phyloP scores from a whole-genome alignment of 176 grass and related monocot genomes.

The Rhynchospora tenuis region DNA sequence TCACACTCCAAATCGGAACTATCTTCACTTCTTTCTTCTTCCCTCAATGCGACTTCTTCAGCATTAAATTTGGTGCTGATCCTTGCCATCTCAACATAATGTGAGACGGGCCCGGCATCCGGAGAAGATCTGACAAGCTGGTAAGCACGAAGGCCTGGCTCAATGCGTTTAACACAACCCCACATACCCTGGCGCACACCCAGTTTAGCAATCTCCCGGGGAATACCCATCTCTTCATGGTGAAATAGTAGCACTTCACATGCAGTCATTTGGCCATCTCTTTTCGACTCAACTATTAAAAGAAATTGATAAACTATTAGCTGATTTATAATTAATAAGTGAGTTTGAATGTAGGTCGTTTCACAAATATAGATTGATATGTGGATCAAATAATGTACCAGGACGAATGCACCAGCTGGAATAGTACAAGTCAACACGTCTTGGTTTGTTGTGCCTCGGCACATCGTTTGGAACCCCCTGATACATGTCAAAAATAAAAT shows the following conservation, averaged over 20 bases:
- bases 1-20: slow-evolving; percentile 32
- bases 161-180: slow-evolving; percentile 71
- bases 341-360: background rate
- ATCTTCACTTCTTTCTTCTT: slow-evolving; percentile 8
- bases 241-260: slow-evolving; percentile 95
- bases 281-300: slow-evolving; percentile 68
- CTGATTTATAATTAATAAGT: background rate
- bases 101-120: slow-evolving; percentile 41
- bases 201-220: slow-evolving; percentile 70
- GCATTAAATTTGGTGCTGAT: slow-evolving; percentile 59
- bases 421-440: slow-evolving; percentile 93
- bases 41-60: slow-evolving; percentile 28
- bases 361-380: background rate
- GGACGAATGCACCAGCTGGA: slow-evolving; percentile 97
- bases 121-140: slow-evolving; percentile 36
- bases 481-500: slow-evolving; percentile 22
- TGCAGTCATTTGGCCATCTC: slow-evolving; percentile 66
- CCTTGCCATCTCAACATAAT: slow-evolving; percentile 46
- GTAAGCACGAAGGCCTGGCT: slow-evolving; percentile 81
- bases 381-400: slow-evolving; percentile 32
- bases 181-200: slow-evolving; percentile 91
- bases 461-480: slow-evolving; percentile 75
- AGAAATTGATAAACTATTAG: slow-evolving; percentile 3
- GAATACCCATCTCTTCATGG: slow-evolving; percentile 95
- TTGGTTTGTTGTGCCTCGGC: slow-evolving; percentile 67